These are phyloP conservation scores for Chaetomium fimeti DNA, from an alignment of 495 filamentous ascomycete species.

Conservation along the genomic window DNA sequence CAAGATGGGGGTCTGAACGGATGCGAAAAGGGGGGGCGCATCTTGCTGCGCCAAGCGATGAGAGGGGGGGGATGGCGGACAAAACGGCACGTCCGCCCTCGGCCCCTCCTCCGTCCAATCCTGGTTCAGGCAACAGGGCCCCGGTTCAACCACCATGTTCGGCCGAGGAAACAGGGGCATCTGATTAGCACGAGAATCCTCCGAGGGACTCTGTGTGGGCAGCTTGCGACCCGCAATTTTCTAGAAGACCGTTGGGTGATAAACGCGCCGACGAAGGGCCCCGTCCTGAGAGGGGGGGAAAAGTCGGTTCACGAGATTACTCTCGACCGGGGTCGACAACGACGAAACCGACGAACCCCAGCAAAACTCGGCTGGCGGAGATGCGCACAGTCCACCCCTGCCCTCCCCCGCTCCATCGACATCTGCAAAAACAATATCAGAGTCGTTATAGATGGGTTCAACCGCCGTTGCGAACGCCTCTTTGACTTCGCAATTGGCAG, in stretches of 20 bases:
- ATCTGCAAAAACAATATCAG: slow-evolving; percentile 31
- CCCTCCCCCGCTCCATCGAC: neutral
- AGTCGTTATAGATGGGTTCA: slow-evolving; percentile 28
- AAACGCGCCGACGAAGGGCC: slow-evolving; percentile 43
- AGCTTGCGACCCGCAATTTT: slow-evolving; percentile 43
- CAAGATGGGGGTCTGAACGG: slow-evolving; percentile 24
- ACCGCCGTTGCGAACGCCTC: slow-evolving; percentile 29
- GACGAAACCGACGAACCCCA: slow-evolving; percentile 34
- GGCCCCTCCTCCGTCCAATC: slow-evolving; percentile 33
- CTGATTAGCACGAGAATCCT: slow-evolving; percentile 51
- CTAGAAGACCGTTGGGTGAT: slow-evolving; percentile 49
- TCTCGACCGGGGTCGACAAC: slow-evolving; percentile 33
- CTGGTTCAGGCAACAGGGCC: slow-evolving; percentile 31
- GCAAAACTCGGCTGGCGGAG: slow-evolving; percentile 48
- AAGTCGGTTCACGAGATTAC: slow-evolving; percentile 44
- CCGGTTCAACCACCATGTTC: slow-evolving; percentile 29
- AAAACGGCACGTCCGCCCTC: slow-evolving; percentile 25
- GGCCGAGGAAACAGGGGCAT: slow-evolving; percentile 34
- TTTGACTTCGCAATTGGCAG: slow-evolving; percentile 33
- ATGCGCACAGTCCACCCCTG: slow-evolving; percentile 26
- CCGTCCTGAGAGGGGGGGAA: slow-evolving; percentile 29
- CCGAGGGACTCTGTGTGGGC: slow-evolving; percentile 36
- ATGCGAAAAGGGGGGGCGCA: slow-evolving; percentile 27
- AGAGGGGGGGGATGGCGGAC: slow-evolving; percentile 23
- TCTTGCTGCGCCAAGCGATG: slow-evolving; percentile 29